phyloP scores from a whole-genome alignment of 345 rosid genomes.

The Heritiera littoralis region DNA sequence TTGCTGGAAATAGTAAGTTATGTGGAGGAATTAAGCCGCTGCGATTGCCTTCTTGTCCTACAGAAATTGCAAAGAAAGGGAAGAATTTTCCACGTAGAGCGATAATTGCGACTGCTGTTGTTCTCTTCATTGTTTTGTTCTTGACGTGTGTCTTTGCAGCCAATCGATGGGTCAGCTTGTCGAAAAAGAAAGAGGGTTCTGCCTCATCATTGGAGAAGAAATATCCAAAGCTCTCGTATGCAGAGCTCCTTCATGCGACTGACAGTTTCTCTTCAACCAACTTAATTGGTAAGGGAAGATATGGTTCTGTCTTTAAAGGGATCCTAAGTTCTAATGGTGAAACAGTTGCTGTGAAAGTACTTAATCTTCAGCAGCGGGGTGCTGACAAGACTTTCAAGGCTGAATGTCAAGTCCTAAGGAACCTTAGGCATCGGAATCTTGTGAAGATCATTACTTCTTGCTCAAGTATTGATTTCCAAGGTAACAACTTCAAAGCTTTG shows the following conservation, averaged over 20 bases:
- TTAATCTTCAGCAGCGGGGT: conserved; percentile 23
- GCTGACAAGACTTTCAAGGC: no score
- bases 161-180: neutral
- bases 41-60: conserved; percentile 2
- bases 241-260: conserved; percentile 17
- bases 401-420: no score
- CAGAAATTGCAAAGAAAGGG: neutral
- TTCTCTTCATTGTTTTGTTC: neutral
- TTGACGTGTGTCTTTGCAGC: neutral
- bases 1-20: conserved; percentile 23
- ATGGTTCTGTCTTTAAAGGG: conserved; percentile 33
- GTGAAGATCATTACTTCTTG: no score
- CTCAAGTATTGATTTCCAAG: no score
- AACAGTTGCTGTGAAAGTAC: conserved; percentile 26
- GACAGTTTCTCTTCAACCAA: conserved; percentile 18
- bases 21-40: conserved; percentile 22
- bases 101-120: neutral
- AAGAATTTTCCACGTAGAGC: neutral
- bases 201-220: neutral
- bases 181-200: neutral
- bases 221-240: conserved; percentile 12
- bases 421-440: no score
- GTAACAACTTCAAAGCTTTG: no score
- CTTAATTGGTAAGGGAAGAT: conserved; percentile 28
- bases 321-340: neutral